These are phyloP conservation scores for Neoascochyta sp. DNA, from an alignment of 2,329 filamentous ascomycete genomes.

Conservation along the genomic window DNA sequence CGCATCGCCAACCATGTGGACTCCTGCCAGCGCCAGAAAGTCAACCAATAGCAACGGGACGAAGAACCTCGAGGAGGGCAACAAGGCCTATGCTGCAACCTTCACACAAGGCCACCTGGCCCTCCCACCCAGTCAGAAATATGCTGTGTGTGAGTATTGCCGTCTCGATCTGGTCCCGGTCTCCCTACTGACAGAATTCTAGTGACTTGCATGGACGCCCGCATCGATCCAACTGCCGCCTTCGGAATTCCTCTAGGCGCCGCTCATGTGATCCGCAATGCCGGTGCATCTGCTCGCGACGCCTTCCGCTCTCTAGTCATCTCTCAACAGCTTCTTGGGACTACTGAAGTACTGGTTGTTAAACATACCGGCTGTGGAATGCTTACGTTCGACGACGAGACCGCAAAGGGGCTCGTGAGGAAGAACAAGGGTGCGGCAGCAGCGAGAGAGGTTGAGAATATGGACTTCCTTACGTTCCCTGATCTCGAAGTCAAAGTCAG, in stretches of 20 bases:
- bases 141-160: constrained; percentile 55
- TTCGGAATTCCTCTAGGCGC: constrained; percentile 71
- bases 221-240: constrained; percentile 62
- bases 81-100: constrained; percentile 53
- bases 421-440: constrained; percentile 56
- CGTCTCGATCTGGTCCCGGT: neutral
- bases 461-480: constrained; percentile 65
- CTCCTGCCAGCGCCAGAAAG: no score
- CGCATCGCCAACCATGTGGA: no score
- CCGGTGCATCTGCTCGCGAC: constrained; percentile 59
- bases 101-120: constrained; percentile 66
- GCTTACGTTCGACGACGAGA: constrained; percentile 62
- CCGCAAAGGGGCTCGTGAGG: constrained; percentile 54
- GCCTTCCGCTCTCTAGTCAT: constrained; percentile 72
- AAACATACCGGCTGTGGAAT: constrained; percentile 75
- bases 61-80: constrained; percentile 55
- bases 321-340: constrained; percentile 74
- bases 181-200: neutral
- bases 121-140: constrained; percentile 67
- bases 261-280: constrained; percentile 73
- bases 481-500: constrained; percentile 56
- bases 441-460: constrained; percentile 41
- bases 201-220: constrained; percentile 81
- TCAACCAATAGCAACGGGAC: constrained; percentile 48
- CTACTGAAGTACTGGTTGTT: constrained; percentile 68